These are phyloP conservation scores for Novymonas esmeraldas DNA, from an alignment of 208 protist genomes.

Conservation along the genomic window DNA sequence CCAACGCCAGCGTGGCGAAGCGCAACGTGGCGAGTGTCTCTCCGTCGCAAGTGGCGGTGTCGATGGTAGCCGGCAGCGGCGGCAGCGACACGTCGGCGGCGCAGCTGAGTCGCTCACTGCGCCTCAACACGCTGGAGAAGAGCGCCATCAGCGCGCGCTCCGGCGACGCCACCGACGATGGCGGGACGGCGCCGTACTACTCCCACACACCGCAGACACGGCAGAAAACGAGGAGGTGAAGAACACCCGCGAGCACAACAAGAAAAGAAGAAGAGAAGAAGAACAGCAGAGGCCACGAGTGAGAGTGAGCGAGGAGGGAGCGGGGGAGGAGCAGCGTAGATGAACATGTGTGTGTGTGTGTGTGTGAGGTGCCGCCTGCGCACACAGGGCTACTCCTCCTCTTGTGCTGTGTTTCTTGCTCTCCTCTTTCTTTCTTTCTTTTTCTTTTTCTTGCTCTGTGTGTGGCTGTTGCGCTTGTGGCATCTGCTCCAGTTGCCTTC, in stretches of 20 bases:
- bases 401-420: neutral
- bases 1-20: neutral
- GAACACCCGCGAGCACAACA: neutral
- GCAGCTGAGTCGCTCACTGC: constrained; percentile 2
- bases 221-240: neutral
- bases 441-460: neutral
- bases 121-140: constrained; percentile 7
- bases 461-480: neutral
- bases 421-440: neutral
- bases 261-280: neutral
- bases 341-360: neutral
- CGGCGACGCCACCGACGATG: constrained; percentile 6
- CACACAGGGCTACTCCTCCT: neutral
- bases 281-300: neutral
- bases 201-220: constrained; percentile 3
- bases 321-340: neutral
- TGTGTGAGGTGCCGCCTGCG: no score
- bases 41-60: constrained; percentile 15
- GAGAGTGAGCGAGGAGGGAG: neutral
- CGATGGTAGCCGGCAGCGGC: constrained; percentile 1
- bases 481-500: no score
- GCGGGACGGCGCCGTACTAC: constrained; percentile 9
- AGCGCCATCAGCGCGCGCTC: neutral
- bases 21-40: constrained; percentile 1
- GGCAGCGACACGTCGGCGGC: neutral